A percentile compares a stretch with the other conserved stretches of the same genome.
phyloP scores from a whole-genome alignment of 2,329 filamentous ascomycete species.

The Colletotrichum sp. region DNA sequence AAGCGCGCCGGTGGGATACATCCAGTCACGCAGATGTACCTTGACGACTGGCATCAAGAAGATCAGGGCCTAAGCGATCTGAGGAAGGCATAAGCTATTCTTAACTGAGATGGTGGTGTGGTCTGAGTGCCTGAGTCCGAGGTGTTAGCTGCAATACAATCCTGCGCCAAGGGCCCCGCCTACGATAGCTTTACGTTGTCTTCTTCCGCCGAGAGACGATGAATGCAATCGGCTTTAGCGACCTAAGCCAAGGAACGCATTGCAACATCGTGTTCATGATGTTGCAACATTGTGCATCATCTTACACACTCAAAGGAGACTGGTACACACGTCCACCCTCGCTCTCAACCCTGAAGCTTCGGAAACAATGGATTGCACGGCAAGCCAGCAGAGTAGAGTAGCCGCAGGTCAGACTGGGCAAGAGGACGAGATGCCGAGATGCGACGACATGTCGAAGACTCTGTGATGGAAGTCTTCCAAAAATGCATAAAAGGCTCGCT shows the following conservation, averaged over 20 bases:
- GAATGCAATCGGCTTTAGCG: not conserved
- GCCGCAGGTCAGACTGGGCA: not conserved
- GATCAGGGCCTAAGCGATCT: not conserved
- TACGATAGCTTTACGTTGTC: not conserved
- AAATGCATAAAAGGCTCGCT: constrained; percentile 6
- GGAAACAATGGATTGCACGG: not conserved
- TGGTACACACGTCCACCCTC: not conserved
- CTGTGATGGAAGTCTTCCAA: not conserved
- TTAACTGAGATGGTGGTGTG: not conserved
- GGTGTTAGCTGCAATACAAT: not conserved
- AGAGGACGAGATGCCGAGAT: not conserved
- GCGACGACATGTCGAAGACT: not conserved
- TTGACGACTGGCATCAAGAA: no score
- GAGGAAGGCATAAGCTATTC: not conserved
- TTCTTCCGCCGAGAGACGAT: not conserved
- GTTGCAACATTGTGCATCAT: not conserved
- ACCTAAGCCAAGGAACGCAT: not conserved
- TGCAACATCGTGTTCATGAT: not conserved
- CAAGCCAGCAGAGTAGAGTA: not conserved
- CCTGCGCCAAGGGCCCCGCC: not conserved
- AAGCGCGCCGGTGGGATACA: no score
- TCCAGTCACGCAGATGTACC: no score
- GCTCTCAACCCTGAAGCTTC: not conserved
- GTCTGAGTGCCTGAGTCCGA: not conserved
- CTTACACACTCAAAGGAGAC: not conserved